Conservation (phyloP, 2,329 filamentous ascomycete genomes). For the Helminthosporium solani region DNA sequence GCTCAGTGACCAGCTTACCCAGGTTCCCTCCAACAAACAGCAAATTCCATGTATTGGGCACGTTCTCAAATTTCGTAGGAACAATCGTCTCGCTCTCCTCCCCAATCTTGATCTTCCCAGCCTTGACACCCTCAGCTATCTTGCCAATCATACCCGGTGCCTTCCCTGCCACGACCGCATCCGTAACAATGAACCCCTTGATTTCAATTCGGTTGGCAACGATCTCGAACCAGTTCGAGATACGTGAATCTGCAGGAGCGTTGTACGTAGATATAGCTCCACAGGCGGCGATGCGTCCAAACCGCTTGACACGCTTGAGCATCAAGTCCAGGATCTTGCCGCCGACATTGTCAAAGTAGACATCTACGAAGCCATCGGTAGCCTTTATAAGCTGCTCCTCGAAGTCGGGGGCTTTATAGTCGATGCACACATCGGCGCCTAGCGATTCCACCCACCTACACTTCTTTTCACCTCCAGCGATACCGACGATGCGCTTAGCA, state of each 20-base stretch:
- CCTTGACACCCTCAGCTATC: constrained; percentile 34
- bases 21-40: constrained; percentile 51
- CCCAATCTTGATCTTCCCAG: constrained; percentile 50
- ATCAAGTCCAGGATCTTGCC: constrained; percentile 51
- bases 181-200: constrained; percentile 48
- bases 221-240: constrained; percentile 50
- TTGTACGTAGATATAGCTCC: constrained; percentile 50
- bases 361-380: constrained; percentile 53
- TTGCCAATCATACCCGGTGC: constrained; percentile 24
- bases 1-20: constrained; percentile 50
- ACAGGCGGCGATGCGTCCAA: constrained; percentile 47
- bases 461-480: constrained; percentile 55
- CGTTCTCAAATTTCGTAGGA: constrained; percentile 49
- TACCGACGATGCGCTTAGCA: constrained; percentile 53
- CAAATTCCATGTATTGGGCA: constrained; percentile 52
- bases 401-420: constrained; percentile 55
- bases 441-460: constrained; percentile 54
- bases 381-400: constrained; percentile 49
- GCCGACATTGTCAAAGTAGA: constrained; percentile 56
- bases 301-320: constrained; percentile 45
- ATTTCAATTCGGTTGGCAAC: constrained; percentile 45
- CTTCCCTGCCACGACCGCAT: constrained; percentile 37
- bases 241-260: constrained; percentile 26
- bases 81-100: constrained; percentile 52
- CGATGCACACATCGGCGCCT: constrained; percentile 56